Percentiles rank a stretch among this genome's conserved stretches.
Conservation (phyloP, 148 eudicot genomes). For the Camellia lanceoleosa region DNA sequence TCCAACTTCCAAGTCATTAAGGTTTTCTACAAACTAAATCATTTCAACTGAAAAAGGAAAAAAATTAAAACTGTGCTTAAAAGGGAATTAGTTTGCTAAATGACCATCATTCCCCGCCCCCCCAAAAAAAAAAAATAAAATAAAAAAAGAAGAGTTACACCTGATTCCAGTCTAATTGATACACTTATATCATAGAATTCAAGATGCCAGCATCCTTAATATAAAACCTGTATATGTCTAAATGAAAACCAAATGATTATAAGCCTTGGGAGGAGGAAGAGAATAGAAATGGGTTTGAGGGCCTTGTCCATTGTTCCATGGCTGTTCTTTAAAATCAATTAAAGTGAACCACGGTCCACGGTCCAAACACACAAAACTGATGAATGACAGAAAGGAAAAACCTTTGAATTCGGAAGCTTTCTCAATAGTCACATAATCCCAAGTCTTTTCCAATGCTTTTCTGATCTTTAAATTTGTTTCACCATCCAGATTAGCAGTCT, state of each 20-base stretch:
- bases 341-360: not conserved
- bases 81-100: not conserved
- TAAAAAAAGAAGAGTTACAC: not conserved
- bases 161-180: no score
- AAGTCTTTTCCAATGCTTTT: conserved; percentile 93
- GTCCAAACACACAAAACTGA: not conserved
- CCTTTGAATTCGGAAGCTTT: conserved; percentile 87
- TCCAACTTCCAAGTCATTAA: not conserved
- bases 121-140: not conserved
- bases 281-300: not conserved
- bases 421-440: conserved; percentile 81
- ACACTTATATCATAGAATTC: not conserved
- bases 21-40: not conserved
- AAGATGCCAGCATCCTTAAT: not conserved
- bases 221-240: no score
- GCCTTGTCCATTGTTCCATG: not conserved
- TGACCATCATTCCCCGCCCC: not conserved
- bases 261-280: not conserved
- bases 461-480: conserved; percentile 98
- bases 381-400: conserved; percentile 17
- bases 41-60: not conserved
- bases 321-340: not conserved
- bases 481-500: conserved; percentile 98
- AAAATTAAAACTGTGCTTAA: not conserved
- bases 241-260: not conserved